phyloP scores from a whole-genome alignment of 129 eudicot species.

The Scalesia atractyloides region DNA sequence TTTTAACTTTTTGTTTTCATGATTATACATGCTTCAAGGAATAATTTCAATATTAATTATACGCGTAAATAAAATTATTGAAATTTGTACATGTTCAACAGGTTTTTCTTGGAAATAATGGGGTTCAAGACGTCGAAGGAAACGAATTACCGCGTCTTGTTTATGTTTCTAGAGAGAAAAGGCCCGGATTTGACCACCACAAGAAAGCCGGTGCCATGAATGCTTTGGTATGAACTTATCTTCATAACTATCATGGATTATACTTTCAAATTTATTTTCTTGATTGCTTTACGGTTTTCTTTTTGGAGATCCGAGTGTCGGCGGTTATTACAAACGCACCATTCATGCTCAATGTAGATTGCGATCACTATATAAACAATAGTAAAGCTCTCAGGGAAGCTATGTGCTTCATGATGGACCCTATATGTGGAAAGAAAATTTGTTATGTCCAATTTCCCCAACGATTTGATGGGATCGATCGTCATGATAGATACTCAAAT shows the following conservation, averaged over 20 bases:
- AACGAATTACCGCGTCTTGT: constrained; percentile 62
- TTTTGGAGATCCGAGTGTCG: constrained; percentile 65
- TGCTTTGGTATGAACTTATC: constrained; percentile 50
- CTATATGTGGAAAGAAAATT: constrained; percentile 63
- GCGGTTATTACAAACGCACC: constrained; percentile 82
- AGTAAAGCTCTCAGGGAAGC: constrained; percentile 78
- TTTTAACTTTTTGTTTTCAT: not conserved
- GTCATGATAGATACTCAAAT: constrained; percentile 69
- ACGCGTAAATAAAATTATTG: not conserved
- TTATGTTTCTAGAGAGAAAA: constrained; percentile 79
- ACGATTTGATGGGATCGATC: constrained; percentile 74
- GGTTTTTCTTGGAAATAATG: constrained; percentile 69
- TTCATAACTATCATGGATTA: not conserved
- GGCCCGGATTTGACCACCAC: constrained; percentile 84
- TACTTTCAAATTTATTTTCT: not conserved
- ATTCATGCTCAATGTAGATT: constrained; percentile 66
- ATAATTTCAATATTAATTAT: too few relatives aligned
- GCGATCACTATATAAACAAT: constrained; percentile 85
- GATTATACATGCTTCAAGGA: not conserved
- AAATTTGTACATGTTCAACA: constrained; percentile 24
- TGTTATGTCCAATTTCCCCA: constrained; percentile 86
- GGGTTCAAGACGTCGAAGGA: constrained; percentile 56
- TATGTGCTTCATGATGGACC: constrained; percentile 92
- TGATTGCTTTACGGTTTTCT: not conserved
- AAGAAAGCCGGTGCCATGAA: constrained; percentile 94